Percentiles rank a stretch among this genome's conserved stretches.
phyloP scores from a whole-genome alignment of 2,329 filamentous ascomycete genomes.

The Venturia aucupariae region DNA sequence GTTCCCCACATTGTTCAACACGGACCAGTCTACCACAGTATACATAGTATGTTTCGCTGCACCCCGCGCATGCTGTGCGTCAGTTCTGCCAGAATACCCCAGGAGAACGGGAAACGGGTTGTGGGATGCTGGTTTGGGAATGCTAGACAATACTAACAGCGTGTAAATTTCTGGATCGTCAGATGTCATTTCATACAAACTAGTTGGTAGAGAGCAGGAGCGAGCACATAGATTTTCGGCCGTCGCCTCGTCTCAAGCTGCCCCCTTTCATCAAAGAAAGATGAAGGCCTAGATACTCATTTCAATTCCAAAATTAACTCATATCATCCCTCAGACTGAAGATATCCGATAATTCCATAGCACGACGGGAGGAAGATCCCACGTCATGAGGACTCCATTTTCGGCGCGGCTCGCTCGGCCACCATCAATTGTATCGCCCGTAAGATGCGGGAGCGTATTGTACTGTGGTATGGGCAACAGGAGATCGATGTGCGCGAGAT shows the following conservation, averaged over 20 bases:
- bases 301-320: too few relatives aligned
- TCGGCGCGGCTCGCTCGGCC: background rate
- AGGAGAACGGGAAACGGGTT: background rate
- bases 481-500: too few relatives aligned
- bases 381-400: background rate
- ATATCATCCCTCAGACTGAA: too few relatives aligned
- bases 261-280: too few relatives aligned
- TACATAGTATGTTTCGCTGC: conserved; percentile 3
- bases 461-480: too few relatives aligned
- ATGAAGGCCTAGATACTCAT: too few relatives aligned
- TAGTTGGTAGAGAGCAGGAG: too few relatives aligned
- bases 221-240: background rate
- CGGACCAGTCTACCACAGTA: background rate
- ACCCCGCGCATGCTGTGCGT: background rate
- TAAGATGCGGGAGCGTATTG: too few relatives aligned
- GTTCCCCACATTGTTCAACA: background rate
- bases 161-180: background rate
- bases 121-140: background rate
- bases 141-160: too few relatives aligned
- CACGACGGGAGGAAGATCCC: background rate
- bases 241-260: background rate
- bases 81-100: background rate
- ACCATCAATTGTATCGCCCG: background rate
- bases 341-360: background rate
- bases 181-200: background rate